Conservation (phyloP, 2,329 filamentous ascomycete genomes). For the Stagonosporopsis vannaccii region DNA sequence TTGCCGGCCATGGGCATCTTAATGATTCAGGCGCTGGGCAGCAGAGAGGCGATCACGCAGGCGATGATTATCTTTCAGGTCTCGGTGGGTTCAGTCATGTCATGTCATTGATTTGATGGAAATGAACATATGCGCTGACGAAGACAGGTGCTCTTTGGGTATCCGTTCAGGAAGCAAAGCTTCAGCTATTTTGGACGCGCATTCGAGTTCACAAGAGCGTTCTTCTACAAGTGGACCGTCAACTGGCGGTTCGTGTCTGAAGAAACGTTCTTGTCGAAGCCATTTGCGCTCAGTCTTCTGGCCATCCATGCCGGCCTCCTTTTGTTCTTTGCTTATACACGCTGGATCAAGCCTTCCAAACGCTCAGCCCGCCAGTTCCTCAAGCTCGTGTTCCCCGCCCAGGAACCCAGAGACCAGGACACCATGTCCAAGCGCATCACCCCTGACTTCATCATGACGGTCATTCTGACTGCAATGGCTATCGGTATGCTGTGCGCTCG, state of each 20-base stretch:
- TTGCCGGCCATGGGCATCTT: constrained; percentile 82
- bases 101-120: neutral
- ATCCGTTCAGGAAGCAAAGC: constrained; percentile 74
- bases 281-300: constrained; percentile 74
- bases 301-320: constrained; percentile 71
- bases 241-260: constrained; percentile 98
- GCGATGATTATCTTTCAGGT: constrained; percentile 76
- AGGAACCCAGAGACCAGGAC: constrained; percentile 59
- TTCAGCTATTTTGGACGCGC: constrained; percentile 79
- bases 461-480: constrained; percentile 76
- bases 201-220: constrained; percentile 89
- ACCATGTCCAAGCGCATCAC: constrained; percentile 67
- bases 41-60: constrained; percentile 69
- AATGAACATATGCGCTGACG: constrained; percentile 22
- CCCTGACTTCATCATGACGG: constrained; percentile 76
- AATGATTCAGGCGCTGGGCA: constrained; percentile 75
- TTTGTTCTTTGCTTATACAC: constrained; percentile 67
- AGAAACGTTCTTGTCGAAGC: constrained; percentile 74
- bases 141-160: constrained; percentile 59
- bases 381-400: constrained; percentile 53
- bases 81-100: constrained; percentile 64
- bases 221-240: constrained; percentile 98
- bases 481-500: constrained; percentile 86
- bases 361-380: constrained; percentile 65
- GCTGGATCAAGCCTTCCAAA: constrained; percentile 76